phyloP scores from a whole-genome alignment of 129 eudicot genomes.

The Artemisia argyi region DNA sequence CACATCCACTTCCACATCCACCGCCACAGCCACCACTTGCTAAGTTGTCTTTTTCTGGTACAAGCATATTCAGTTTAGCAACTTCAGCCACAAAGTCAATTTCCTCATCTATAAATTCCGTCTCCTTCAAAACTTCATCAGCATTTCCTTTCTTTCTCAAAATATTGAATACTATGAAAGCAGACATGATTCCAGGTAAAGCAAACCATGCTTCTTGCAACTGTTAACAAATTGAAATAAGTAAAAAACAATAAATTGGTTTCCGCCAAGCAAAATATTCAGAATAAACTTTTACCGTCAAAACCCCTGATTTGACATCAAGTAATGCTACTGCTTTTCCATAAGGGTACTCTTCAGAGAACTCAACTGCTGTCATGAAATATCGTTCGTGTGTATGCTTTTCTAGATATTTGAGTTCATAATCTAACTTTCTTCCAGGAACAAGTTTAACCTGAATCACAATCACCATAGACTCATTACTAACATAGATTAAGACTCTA shows the following conservation, averaged over 20 bases:
- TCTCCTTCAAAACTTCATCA: slow-evolving; percentile 13
- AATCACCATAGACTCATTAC: slow-evolving; percentile 12
- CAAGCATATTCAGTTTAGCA: slow-evolving; percentile 10
- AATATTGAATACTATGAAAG: slow-evolving; percentile 31
- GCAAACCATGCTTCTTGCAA: slow-evolving; percentile 41
- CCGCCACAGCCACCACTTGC: slow-evolving; percentile 18
- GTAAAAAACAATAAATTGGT: not conserved
- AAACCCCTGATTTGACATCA: slow-evolving; percentile 24
- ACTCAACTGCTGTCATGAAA: slow-evolving; percentile 46
- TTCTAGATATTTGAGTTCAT: slow-evolving; percentile 30
- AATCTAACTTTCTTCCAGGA: slow-evolving; percentile 42
- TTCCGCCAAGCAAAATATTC: slow-evolving; percentile 9
- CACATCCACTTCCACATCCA: slow-evolving; percentile 20
- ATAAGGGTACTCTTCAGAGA: slow-evolving; percentile 37
- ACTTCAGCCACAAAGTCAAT: slow-evolving; percentile 21
- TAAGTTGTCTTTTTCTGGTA: slow-evolving; percentile 3
- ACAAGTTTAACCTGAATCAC: slow-evolving; percentile 29
- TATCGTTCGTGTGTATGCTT: slow-evolving; percentile 19
- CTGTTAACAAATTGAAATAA: slow-evolving; percentile 9
- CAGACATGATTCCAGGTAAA: slow-evolving; percentile 34
- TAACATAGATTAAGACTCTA: not conserved
- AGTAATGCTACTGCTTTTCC: slow-evolving; percentile 46
- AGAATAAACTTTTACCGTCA: slow-evolving; percentile 21
- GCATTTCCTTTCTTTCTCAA: slow-evolving; percentile 20
- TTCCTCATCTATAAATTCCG: slow-evolving; percentile 4